These are phyloP conservation scores for Aspergillus sergii DNA, from an alignment of 2,329 filamentous ascomycete species.

Conservation along the genomic window DNA sequence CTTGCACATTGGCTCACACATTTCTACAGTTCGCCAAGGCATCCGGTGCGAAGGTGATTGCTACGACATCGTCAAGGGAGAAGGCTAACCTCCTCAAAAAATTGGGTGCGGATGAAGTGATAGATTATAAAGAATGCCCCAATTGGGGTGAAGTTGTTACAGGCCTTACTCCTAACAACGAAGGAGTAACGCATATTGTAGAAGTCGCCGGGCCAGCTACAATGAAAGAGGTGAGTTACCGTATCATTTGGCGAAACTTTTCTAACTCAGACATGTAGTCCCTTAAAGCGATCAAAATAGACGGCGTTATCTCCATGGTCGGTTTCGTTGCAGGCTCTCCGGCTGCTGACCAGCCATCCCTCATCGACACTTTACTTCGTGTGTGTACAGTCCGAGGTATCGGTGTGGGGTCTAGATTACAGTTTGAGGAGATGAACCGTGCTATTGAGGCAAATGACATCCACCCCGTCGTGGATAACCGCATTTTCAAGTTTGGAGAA, in stretches of 20 bases:
- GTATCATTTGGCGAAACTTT: no score
- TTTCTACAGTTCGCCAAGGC: conserved; percentile 41
- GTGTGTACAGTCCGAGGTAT: background rate
- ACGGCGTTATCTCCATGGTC: background rate
- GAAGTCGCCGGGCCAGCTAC: background rate
- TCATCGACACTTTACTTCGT: background rate
- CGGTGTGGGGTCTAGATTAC: background rate
- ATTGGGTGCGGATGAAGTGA: conserved; percentile 55
- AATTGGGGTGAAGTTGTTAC: conserved; percentile 65
- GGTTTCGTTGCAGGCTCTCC: background rate
- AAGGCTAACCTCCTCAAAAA: conserved; percentile 52
- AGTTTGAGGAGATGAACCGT: background rate
- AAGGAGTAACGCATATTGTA: background rate
- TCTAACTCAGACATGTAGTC: background rate
- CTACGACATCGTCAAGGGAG: conserved; percentile 56
- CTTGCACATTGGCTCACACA: background rate
- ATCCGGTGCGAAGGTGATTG: conserved; percentile 52
- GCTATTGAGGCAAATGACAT: background rate
- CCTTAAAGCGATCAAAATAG: background rate
- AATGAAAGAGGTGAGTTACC: no score
- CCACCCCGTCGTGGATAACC: background rate
- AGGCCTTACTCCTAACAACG: conserved; percentile 54
- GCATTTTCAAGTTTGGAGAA: background rate
- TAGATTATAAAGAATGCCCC: conserved; percentile 58
- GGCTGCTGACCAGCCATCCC: background rate